Base-by-base conservation (phyloP, 768 basidiomycete genomes). In the Tubosaeta brunneosetosa region DNA sequence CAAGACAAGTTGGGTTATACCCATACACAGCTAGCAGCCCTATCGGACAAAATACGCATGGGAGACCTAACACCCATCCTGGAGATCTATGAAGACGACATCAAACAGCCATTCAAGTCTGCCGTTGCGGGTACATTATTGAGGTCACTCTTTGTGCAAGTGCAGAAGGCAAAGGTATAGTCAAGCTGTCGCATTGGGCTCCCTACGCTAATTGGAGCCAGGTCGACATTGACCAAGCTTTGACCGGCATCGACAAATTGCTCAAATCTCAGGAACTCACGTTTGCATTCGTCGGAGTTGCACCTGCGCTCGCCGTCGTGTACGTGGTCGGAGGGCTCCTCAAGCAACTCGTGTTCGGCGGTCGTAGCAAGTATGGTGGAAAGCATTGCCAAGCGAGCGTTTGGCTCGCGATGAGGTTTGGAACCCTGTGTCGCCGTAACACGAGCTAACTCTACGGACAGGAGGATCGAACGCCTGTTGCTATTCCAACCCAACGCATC, bases 271-370 rank as follows among this genome's bases (percentile, higher is more conserved):
- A 97, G 70, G 91, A 95, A 65, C 75, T 97, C 41, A 97, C 93
- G 1, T 99, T 99, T 61, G 95, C 90, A 6, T 97, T 97, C 62
- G 93, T 97, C 54, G 94, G 94, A 58, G 87, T 98, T 14, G 94
- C 95, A 0, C 95, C 95, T 9, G 86, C 88, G 0, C 71, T 97
- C 45, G 81, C 86, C 4, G 73, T 98, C 32, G 79, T 94, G 3
- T 94, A 94, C 59, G 74, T 85, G 1, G 52, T 78, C 3, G 76
- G 78, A 14, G 82, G 81, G 9, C 84, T 79, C 65, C 29, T 86
- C 3, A 59, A 71, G 11, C 69, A 70, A 1, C 51, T 88, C 1
- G 82, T 81, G 72, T 69, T 69, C 0, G 78, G 79, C 7, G 76
- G 79, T 2, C 71, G 71, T 27, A 79, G 78, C 9, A 73, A 69